These are phyloP conservation scores for Pinus taeda DNA, from an alignment of 75 land plant genomes.

Conservation along the genomic window DNA sequence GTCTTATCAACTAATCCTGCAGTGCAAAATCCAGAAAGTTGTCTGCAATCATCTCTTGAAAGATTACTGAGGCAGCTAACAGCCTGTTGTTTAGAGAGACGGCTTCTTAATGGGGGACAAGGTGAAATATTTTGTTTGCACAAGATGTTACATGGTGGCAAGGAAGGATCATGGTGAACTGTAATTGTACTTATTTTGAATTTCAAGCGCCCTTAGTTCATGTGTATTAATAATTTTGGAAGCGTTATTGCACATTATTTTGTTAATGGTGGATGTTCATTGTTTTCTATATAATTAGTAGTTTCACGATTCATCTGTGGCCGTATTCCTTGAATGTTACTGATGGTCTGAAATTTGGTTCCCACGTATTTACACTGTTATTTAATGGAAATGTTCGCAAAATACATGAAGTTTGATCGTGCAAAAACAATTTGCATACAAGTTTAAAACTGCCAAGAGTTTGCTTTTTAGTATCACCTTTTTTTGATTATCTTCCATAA, in stretches of 20 bases:
- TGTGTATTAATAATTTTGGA: background rate
- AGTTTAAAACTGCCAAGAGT: too few relatives aligned
- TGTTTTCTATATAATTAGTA: background rate
- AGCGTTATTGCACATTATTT: background rate
- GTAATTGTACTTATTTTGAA: too few relatives aligned
- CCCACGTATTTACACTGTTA: background rate
- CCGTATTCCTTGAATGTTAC: background rate
- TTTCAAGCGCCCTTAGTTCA: too few relatives aligned
- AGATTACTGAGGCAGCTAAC: constrained; percentile 79
- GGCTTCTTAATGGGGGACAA: constrained; percentile 69
- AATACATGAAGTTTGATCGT: background rate
- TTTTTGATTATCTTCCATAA: too few relatives aligned
- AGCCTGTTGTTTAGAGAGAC: constrained; percentile 59
- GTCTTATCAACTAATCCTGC: constrained; percentile 69
- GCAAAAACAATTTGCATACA: too few relatives aligned
- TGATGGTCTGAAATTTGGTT: too few relatives aligned
- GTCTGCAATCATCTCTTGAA: constrained; percentile 67
- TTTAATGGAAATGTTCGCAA: background rate
- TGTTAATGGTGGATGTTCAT: background rate
- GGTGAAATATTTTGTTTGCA: constrained; percentile 86
- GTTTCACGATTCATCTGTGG: background rate
- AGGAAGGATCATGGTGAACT: constrained; percentile 18
- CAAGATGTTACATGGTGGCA: constrained; percentile 51
- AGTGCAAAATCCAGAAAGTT: constrained; percentile 21
- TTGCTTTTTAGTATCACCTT: too few relatives aligned